These are phyloP conservation scores for Fusarium oligoseptatum DNA, from an alignment of 2,329 filamentous ascomycete species.

Conservation along the genomic window DNA sequence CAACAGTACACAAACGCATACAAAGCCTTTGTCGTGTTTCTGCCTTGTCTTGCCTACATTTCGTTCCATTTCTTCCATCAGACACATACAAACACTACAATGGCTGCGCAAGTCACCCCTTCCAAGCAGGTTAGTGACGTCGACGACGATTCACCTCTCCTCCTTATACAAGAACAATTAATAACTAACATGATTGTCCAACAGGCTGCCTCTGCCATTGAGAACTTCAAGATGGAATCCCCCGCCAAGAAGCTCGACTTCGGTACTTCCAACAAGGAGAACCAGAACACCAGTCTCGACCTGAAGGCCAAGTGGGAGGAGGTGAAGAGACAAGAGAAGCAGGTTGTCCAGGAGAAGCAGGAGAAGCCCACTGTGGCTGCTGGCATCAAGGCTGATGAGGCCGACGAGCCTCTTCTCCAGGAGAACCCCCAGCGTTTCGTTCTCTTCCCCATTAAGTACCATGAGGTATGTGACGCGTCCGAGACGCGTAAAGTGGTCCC, in stretches of 20 bases:
- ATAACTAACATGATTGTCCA: conserved; percentile 49
- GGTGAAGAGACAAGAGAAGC: conserved; percentile 53
- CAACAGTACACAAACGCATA: conserved; percentile 41
- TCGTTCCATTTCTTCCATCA: conserved; percentile 2
- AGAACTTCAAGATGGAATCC: conserved; percentile 92
- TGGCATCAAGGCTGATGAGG: conserved; percentile 76
- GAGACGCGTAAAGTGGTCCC: conserved; percentile 77
- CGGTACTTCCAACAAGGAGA: conserved; percentile 82
- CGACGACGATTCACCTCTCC: conserved; percentile 24
- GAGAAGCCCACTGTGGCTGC: conserved; percentile 50
- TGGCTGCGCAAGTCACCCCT: conserved; percentile 79
- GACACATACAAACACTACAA: conserved; percentile 58
- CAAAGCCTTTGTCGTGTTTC: conserved; percentile 30
- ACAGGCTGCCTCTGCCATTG: conserved; percentile 88
- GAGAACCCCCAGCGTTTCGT: conserved; percentile 98
- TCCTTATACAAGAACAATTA: conserved; percentile 2
- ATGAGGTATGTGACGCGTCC: conserved; percentile 83
- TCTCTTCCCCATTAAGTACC: conserved; percentile 98
- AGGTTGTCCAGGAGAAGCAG: conserved; percentile 45
- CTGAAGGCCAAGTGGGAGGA: conserved; percentile 71
- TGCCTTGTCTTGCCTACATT: conserved; percentile 23
- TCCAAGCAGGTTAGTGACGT: conserved; percentile 68
- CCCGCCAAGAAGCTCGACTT: conserved; percentile 93
- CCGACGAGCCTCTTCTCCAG: conserved; percentile 89
- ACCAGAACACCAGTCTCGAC: conserved; percentile 70